Evolutionary conservation across 2,329 filamentous ascomycete genomes (phyloP).

Genomic region (Lachnellula subtilissima): DNA sequence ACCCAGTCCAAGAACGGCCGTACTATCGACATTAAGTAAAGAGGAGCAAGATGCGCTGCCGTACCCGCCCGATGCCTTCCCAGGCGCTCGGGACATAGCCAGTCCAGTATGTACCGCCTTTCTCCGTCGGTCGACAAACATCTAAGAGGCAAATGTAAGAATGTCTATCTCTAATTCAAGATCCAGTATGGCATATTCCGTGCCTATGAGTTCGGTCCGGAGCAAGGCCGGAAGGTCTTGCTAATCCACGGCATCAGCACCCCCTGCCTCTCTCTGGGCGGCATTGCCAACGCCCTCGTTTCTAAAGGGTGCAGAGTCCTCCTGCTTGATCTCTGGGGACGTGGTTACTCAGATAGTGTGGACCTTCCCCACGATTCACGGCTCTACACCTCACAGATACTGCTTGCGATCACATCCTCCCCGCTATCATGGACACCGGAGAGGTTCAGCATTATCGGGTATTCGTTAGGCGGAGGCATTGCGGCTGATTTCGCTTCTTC

Average conservation of each 20-base stretch:
- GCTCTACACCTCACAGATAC: conserved; percentile 62
- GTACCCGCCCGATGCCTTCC: conserved; percentile 67
- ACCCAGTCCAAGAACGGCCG: conserved; percentile 20
- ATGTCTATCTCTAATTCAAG: not conserved
- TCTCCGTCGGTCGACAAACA: not conserved
- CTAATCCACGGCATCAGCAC: conserved; percentile 80
- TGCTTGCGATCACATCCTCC: conserved; percentile 62
- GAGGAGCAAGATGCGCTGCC: conserved; percentile 40
- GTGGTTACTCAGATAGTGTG: conserved; percentile 70
- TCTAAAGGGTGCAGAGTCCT: conserved; percentile 68
- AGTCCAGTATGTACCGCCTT: conserved; percentile 41
- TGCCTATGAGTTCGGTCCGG: conserved; percentile 77
- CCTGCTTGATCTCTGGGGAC: conserved; percentile 72
- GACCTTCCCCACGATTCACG: conserved; percentile 56
- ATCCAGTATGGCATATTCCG: conserved; percentile 59
- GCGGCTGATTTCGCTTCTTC: conserved; percentile 63
- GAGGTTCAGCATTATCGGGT: conserved; percentile 69
- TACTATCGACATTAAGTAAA: conserved; percentile 19
- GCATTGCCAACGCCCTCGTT: conserved; percentile 61
- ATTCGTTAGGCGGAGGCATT: conserved; percentile 75
- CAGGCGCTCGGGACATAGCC: conserved; percentile 62
- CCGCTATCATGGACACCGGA: conserved; percentile 46
- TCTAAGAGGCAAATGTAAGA: not conserved
- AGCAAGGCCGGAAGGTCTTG: conserved; percentile 65
- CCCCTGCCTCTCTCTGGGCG: conserved; percentile 64